These are phyloP conservation scores for Phytopythium montanum DNA, from an alignment of 352 stramenopile species.

Conservation along the genomic window DNA sequence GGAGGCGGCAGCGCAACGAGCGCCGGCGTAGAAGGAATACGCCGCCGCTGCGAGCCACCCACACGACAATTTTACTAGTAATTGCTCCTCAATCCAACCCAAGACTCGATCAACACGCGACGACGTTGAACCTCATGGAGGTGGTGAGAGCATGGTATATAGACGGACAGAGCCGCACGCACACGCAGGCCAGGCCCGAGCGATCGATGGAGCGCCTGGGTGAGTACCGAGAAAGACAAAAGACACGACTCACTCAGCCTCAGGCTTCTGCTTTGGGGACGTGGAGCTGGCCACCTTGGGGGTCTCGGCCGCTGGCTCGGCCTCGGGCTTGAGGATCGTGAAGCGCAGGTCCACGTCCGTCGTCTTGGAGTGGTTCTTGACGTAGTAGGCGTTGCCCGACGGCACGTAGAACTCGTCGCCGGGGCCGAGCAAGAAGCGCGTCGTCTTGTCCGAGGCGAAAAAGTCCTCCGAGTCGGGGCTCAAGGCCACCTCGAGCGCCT, in stretches of 20 bases:
- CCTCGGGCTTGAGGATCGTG: conserved; percentile 91
- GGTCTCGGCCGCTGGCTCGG: conserved; percentile 14
- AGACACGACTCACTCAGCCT: background rate
- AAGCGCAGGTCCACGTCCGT: conserved; percentile 91
- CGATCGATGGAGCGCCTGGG: too few species aligned
- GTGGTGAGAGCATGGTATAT: background rate
- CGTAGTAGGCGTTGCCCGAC: conserved; percentile 94
- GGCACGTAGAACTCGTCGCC: conserved; percentile 98
- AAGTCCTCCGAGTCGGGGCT: conserved; percentile 68
- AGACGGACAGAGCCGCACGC: background rate
- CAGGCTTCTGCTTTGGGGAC: conserved; percentile 11
- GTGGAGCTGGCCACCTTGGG: conserved; percentile 17
- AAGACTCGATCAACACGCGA: background rate
- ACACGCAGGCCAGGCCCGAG: background rate
- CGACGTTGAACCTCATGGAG: background rate
- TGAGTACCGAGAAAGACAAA: background rate
- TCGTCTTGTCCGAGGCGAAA: conserved; percentile 90
- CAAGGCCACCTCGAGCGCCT: conserved; percentile 71
- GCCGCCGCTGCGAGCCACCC: background rate
- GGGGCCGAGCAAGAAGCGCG: conserved; percentile 90
- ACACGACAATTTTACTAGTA: background rate
- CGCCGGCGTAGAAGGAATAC: conserved; percentile 8
- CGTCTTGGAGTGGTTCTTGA: conserved; percentile 94
- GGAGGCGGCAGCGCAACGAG: background rate
- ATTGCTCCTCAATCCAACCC: background rate